phyloP scores from a whole-genome alignment of 495 filamentous ascomycete genomes.

The Mytilinidion resinicola region DNA sequence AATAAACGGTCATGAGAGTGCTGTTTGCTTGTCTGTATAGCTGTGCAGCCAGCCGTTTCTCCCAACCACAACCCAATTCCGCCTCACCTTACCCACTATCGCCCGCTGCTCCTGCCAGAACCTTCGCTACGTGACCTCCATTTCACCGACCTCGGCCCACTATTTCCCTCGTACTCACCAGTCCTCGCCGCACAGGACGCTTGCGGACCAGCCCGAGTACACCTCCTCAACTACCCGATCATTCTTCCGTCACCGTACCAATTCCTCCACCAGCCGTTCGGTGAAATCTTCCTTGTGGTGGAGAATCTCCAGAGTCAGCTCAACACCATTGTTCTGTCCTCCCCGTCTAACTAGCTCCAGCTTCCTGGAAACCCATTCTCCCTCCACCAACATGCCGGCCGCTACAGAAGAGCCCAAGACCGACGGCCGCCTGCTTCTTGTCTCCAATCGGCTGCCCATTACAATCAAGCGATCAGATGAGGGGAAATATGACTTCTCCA shows the following conservation, averaged over 20 bases:
- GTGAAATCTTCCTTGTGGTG: not conserved
- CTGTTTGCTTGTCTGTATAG: no score
- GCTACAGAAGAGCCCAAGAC: slow-evolving; percentile 3
- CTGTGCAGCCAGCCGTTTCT: no score
- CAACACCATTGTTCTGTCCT: slow-evolving; percentile 8
- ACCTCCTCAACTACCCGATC: not conserved
- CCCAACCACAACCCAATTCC: no score
- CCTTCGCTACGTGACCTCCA: no score
- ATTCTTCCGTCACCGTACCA: slow-evolving; percentile 15
- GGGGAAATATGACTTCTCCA: slow-evolving; percentile 75
- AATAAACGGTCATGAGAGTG: no score
- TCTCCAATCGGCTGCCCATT: slow-evolving; percentile 91
- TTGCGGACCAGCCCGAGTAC: no score
- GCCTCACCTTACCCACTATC: no score
- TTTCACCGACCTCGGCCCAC: no score
- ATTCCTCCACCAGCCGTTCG: not conserved
- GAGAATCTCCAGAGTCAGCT: not conserved
- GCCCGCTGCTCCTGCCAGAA: no score
- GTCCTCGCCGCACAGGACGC: no score
- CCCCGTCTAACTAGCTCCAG: not conserved
- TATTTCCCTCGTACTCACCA: no score
- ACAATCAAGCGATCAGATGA: slow-evolving; percentile 88
- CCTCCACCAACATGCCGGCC: slow-evolving; percentile 20
- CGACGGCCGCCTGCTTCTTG: slow-evolving; percentile 59
- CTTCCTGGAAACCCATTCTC: not conserved